phyloP scores from a whole-genome alignment of 2,329 filamentous ascomycete species.

The Aureobasidium vineae region DNA sequence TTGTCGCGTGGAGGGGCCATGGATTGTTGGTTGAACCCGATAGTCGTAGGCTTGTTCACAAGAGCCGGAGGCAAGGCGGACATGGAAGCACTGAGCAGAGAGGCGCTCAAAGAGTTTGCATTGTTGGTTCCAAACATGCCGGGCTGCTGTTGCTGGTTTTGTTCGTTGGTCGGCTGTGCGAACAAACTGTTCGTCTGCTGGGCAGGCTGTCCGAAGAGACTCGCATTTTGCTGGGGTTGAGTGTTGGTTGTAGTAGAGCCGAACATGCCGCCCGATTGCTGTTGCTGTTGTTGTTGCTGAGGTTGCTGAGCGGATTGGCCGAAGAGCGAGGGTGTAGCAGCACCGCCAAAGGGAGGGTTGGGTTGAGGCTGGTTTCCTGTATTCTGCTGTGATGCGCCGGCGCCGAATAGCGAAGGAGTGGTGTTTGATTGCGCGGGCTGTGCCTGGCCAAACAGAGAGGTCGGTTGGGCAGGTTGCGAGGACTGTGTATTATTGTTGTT shows the following conservation, averaged over 20 bases:
- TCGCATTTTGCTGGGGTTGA: conserved; percentile 32
- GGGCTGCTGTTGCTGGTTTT: conserved; percentile 38
- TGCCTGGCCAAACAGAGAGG: conserved; percentile 26
- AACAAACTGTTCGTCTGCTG: conserved; percentile 39
- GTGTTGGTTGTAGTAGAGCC: conserved; percentile 29
- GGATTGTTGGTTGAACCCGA: conserved; percentile 22
- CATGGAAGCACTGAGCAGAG: conserved; percentile 27
- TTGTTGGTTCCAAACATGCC: conserved; percentile 34
- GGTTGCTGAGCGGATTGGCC: conserved; percentile 28
- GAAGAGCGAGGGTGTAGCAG: conserved; percentile 29
- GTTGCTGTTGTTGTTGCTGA: conserved; percentile 36
- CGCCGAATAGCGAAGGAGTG: conserved; percentile 44
- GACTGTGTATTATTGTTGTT: conserved; percentile 26
- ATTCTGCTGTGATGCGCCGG: conserved; percentile 30
- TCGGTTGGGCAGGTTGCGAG: conserved; percentile 30
- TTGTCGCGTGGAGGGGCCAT: conserved; percentile 55
- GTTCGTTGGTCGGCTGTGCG: conserved; percentile 31
- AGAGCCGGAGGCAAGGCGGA: conserved; percentile 28
- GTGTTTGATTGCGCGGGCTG: conserved; percentile 3
- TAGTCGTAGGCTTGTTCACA: conserved; percentile 29
- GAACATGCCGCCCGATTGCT: conserved; percentile 39
- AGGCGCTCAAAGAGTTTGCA: conserved; percentile 30
- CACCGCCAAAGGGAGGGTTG: conserved; percentile 32
- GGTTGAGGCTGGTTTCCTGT: conserved; percentile 34
- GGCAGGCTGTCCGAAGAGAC: conserved; percentile 30